Evolutionary conservation across 352 stramenopile genomes (phyloP), one percentile per base, ranked within the genome.

Genomic region (Pythium biforme): DNA sequence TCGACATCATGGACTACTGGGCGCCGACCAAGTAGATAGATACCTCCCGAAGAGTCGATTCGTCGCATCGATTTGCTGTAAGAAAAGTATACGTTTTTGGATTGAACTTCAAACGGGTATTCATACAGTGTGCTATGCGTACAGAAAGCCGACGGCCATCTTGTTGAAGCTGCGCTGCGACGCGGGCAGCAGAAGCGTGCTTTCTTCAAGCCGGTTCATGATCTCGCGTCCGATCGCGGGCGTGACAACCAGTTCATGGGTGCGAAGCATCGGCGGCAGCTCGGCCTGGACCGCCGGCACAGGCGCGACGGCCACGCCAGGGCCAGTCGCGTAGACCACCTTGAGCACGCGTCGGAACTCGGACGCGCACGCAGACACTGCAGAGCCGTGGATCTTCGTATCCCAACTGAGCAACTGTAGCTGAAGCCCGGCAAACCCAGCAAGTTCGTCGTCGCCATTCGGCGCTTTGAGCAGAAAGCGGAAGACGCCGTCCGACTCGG

Each of bases 1-100:
- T 99, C 40, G 97, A 99, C 81, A 97, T 96, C 66, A 96, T 96
- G 64, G 96, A 99, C 76, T 99, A 99, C 78, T 99, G 89, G 89
- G 76, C 79, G 4, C 72, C 77, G 39, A 77, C 66, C 63, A 86
- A 84, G 69, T 64, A 58, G 37, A 41, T 17, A 1, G n/a, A 29
- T 33, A 33, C 29, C 29, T 33, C 9, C 29, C 29, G 29, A 33
- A n/a, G n/a, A n/a, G n/a, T n/a, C n/a, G n/a, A n/a, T n/a, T n/a
- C n/a, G n/a, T n/a, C n/a, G n/a, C 31, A 34, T 34, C 31, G 31
- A 34, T 34, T 34, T 34, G 31, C 10, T 34, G 31, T 34, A 34
- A 34, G 31, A 34, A 34, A 31, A n/a, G n/a, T 20, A 26, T 25
- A 2, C 26, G 46, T 46, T 56, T 43, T 29, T 27, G 17, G n/a